These are phyloP conservation scores for Laburnicola sp. DNA, from an alignment of 2,329 filamentous ascomycete genomes.

Conservation along the genomic window DNA sequence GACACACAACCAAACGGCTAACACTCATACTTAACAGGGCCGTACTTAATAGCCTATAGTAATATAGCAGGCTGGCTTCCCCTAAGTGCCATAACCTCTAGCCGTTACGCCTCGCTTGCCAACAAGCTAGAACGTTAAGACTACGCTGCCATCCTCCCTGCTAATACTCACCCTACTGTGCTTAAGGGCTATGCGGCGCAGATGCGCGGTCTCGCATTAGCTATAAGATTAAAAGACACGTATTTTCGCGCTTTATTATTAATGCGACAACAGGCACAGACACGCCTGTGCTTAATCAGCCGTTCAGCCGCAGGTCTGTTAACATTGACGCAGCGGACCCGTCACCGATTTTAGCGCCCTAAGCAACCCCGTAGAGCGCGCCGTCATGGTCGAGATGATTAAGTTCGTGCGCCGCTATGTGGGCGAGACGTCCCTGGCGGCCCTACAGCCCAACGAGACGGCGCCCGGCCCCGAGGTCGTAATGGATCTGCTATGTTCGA, in stretches of 20 bases:
- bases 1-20: no score
- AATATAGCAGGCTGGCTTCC: no score
- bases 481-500: constrained; percentile 2
- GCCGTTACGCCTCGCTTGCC: no score
- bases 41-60: no score
- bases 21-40: no score
- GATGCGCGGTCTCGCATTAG: constrained; percentile 19
- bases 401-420: constrained; percentile 29
- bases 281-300: constrained; percentile 14
- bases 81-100: no score
- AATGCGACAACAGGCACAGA: constrained; percentile 7
- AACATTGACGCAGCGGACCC: constrained; percentile 36
- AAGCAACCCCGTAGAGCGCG: constrained; percentile 36
- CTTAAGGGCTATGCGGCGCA: constrained; percentile 21
- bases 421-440: constrained; percentile 12
- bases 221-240: constrained; percentile 23
- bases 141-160: no score
- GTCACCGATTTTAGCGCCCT: constrained; percentile 37
- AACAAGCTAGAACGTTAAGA: no score
- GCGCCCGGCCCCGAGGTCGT: constrained; percentile 22
- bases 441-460: constrained; percentile 18
- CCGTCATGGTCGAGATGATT: constrained; percentile 28
- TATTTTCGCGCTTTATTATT: constrained; percentile 29
- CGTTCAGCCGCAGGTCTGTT: constrained; percentile 42
- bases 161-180: constrained; percentile 1